phyloP scores from a whole-genome alignment of 495 filamentous ascomycete species.

The Penicillium longicatenatum region DNA sequence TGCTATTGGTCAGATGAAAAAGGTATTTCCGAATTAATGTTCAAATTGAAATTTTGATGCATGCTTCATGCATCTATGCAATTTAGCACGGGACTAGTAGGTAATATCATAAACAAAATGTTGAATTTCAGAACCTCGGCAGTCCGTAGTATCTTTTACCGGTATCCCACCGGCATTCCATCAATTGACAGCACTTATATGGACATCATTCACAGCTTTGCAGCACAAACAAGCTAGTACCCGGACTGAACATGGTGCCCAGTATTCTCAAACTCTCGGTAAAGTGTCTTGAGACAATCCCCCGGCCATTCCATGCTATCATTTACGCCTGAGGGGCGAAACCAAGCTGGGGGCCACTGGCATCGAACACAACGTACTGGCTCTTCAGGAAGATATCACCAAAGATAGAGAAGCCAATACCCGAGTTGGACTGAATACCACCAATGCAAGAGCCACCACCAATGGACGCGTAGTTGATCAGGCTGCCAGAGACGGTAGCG shows the following conservation, averaged over 20 bases:
- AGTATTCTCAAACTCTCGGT: neutral
- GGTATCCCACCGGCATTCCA: no score
- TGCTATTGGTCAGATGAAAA: neutral
- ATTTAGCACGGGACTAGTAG: no score
- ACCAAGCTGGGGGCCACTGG: conserved; percentile 54
- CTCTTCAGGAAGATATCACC: conserved; percentile 77
- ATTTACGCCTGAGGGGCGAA: conserved; percentile 51
- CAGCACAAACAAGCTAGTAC: no score
- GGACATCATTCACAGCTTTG: no score
- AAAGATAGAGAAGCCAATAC: conserved; percentile 66
- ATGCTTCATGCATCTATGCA: no score
- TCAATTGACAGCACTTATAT: no score
- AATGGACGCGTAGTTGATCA: conserved; percentile 42
- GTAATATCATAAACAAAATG: no score
- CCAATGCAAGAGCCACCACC: conserved; percentile 57
- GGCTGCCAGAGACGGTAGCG: conserved; percentile 41
- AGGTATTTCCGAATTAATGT: neutral
- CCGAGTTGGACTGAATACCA: conserved; percentile 59
- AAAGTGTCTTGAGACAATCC: no score
- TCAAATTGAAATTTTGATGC: no score
- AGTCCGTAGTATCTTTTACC: no score
- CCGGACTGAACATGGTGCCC: no score
- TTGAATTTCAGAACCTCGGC: no score
- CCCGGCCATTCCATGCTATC: neutral
- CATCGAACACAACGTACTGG: conserved; percentile 74